Evolutionary conservation across 2,329 filamentous ascomycete genomes (phyloP).

Genomic region (Gnomoniopsis sp.): DNA sequence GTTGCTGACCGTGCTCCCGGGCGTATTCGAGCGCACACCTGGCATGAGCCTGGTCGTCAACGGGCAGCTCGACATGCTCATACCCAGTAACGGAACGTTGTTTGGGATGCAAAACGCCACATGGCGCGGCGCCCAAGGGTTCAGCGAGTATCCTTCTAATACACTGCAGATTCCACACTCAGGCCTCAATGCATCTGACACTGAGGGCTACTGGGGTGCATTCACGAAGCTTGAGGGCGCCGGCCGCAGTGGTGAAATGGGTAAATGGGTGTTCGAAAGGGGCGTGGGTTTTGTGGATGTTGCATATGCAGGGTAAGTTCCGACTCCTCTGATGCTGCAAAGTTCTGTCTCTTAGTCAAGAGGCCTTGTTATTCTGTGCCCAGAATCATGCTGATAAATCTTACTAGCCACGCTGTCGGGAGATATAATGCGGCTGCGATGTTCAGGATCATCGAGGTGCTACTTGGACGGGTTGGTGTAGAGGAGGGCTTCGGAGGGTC

Average conservation of each 20-base stretch:
- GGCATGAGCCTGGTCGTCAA: slow-evolving; percentile 1
- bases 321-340: too few species aligned
- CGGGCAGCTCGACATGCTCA: slow-evolving; percentile 6
- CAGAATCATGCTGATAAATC: too few species aligned
- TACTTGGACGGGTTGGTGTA: neutral
- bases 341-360: too few species aligned
- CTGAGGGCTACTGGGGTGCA: neutral
- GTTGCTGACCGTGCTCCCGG: slow-evolving; percentile 2
- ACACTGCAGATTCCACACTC: neutral
- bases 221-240: slow-evolving; percentile 1
- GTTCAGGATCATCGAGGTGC: slow-evolving; percentile 3
- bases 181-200: neutral
- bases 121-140: slow-evolving; percentile 5
- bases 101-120: slow-evolving; percentile 3
- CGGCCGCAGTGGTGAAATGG: neutral
- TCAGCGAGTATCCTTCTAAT: slow-evolving; percentile 6
- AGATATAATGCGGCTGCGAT: slow-evolving; percentile 4
- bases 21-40: slow-evolving; percentile 1
- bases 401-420: neutral
- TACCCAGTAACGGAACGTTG: neutral
- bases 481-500: slow-evolving; percentile 2
- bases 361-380: too few species aligned
- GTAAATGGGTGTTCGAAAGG: slow-evolving; percentile 5
- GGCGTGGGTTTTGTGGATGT: slow-evolving; percentile 5
- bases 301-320: slow-evolving; percentile 1